Base-by-base conservation (phyloP, 78 protist species). In the Capsaspora owczarzaki region DNA sequence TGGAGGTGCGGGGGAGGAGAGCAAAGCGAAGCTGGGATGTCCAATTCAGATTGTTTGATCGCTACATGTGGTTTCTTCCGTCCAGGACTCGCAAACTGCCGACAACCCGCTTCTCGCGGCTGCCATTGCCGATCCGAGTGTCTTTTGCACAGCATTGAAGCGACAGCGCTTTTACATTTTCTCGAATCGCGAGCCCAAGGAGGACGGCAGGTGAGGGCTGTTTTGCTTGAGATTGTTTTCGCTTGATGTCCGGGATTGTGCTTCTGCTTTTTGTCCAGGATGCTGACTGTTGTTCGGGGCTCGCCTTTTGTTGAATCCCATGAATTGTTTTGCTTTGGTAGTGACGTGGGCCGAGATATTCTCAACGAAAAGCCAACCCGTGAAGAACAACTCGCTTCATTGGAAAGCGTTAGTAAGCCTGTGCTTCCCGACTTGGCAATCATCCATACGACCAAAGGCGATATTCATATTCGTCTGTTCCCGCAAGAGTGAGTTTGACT, bases 331-430 rank as follows among this genome's bases (percentile, higher is more conserved):
- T 2, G 16, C 1, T 8, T 22, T 31, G 43, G 43, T 25, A 29
- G 82, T 3, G 82, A 79, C 37, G 14, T 56, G 10, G 92, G 93
- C 4, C 94, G 98, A 37, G 98, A 96, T 41, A 91, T 95, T 1
- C 90, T 90, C 86, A 96, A 96, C 88, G 99, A 96, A 85, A 91
- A 87, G 78, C 97, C 97, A 2, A 78, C 86, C 27, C 76, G 82
- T 27, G 98, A 95, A 49, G 94, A 93, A 69, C 80, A 60, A 37
- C 20, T 80, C 43, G 44, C 84, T 12, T 69, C 85, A 0, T 31
- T 61, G 8, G 66, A 80, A 61, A n/a, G 31, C 2, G 1, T 8
- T 29, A 29, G 51, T 78, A 8, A 31, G 14, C 43, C 44, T 10
- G 27, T 35, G 33, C 22, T 31, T 16, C 63, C 85, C 2, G 44